These are phyloP conservation scores for Clonostachys byssicola DNA, from an alignment of 2,329 filamentous ascomycete genomes.

Conservation along the genomic window DNA sequence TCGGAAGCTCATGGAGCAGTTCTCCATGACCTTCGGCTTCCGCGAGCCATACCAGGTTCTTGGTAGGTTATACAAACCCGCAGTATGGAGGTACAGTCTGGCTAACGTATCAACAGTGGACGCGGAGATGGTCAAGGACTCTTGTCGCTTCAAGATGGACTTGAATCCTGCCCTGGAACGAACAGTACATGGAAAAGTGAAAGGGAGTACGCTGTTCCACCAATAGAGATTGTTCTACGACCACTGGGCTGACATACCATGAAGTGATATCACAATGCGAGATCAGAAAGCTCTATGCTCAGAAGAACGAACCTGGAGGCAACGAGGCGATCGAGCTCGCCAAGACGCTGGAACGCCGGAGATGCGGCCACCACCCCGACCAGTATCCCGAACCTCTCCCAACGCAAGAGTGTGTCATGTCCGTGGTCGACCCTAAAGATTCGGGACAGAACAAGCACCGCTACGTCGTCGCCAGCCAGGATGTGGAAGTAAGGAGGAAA, in stretches of 20 bases:
- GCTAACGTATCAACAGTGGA: slow-evolving; percentile 53
- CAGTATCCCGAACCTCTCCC: slow-evolving; percentile 68
- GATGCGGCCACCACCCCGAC: slow-evolving; percentile 73
- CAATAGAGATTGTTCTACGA: slow-evolving; percentile 1
- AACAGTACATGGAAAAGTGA: slow-evolving; percentile 83
- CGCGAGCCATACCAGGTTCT: slow-evolving; percentile 92
- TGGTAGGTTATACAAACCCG: slow-evolving; percentile 33
- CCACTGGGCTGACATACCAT: slow-evolving; percentile 10
- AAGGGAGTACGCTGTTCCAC: slow-evolving; percentile 58
- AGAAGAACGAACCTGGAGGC: slow-evolving; percentile 48
- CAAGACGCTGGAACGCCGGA: slow-evolving; percentile 69
- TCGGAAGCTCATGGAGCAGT: slow-evolving; percentile 88
- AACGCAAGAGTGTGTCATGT: slow-evolving; percentile 64
- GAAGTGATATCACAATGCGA: slow-evolving; percentile 77
- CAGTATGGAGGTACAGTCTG: neutral
- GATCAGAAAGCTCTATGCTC: slow-evolving; percentile 72
- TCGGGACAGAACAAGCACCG: slow-evolving; percentile 70
- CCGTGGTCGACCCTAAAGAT: slow-evolving; percentile 75
- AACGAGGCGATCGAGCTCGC: slow-evolving; percentile 66
- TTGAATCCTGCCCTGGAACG: slow-evolving; percentile 71
- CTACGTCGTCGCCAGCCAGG: slow-evolving; percentile 75
- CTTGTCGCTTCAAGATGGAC: slow-evolving; percentile 84
- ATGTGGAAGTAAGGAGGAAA: slow-evolving; percentile 55
- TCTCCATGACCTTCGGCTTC: slow-evolving; percentile 82
- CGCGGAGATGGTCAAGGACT: slow-evolving; percentile 78